Evolutionary conservation across 2,329 filamentous ascomycete genomes (phyloP).

Genomic region (Pyrenophora teres): DNA sequence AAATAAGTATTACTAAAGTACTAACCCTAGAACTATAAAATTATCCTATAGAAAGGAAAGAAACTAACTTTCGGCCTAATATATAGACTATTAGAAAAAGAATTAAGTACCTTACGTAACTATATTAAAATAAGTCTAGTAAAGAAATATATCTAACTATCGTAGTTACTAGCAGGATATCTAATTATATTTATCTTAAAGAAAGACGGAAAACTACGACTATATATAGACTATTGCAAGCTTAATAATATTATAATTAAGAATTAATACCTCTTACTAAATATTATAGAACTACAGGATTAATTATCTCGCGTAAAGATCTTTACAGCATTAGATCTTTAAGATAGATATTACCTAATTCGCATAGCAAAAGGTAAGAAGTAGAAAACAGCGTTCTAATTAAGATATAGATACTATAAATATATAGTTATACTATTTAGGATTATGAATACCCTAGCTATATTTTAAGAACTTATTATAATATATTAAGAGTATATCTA

Average conservation of each 20-base stretch:
- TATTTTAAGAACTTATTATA: too few species aligned
- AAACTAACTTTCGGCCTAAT: not conserved
- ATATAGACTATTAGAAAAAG: not conserved
- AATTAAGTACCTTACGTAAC: not conserved
- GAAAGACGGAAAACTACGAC: not conserved
- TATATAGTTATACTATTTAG: not conserved
- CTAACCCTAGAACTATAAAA: not conserved
- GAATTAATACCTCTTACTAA: too few species aligned
- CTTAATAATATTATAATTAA: too few species aligned
- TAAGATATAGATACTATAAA: too few species aligned
- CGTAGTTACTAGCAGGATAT: not conserved
- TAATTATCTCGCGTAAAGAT: too few species aligned
- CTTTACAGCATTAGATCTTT: not conserved
- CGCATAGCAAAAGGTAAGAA: not conserved
- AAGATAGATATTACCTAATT: not conserved
- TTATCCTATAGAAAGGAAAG: not conserved
- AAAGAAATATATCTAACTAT: not conserved
- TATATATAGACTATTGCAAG: too few species aligned
- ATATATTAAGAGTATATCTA: too few species aligned
- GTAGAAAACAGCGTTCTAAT: not conserved
- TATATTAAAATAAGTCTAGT: not conserved
- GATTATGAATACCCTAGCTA: not conserved
- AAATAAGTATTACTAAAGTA: not conserved
- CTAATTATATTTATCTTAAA: not conserved
- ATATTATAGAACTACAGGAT: too few species aligned